Conservation (phyloP, 2,329 filamentous ascomycete genomes). For the Alternaria sp. region DNA sequence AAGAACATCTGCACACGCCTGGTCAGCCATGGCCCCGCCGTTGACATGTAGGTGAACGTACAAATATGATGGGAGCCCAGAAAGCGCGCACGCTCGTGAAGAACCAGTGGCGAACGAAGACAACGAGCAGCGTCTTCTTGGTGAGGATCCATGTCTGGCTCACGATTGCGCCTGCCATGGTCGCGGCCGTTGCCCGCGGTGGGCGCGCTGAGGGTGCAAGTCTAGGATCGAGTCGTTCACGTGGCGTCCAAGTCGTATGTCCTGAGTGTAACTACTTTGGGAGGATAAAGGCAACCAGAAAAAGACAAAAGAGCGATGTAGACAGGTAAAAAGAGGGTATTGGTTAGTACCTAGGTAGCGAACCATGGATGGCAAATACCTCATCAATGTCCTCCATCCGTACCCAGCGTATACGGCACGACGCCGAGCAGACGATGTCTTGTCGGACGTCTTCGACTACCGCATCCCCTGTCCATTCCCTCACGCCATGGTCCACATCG, state of each 20-base stretch:
- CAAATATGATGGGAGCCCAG: slow-evolving; percentile 64
- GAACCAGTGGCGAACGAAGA: slow-evolving; percentile 62
- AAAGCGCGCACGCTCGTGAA: slow-evolving; percentile 65
- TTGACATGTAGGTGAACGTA: slow-evolving; percentile 24
- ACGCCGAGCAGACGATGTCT: slow-evolving; percentile 22
- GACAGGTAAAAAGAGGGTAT: background rate
- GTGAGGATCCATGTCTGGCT: slow-evolving; percentile 65
- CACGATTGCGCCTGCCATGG: slow-evolving; percentile 48
- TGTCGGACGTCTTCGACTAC: slow-evolving; percentile 23
- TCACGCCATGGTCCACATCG: slow-evolving; percentile 24
- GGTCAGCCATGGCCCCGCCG: slow-evolving; percentile 16
- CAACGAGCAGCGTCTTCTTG: slow-evolving; percentile 65
- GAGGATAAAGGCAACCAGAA: slow-evolving; percentile 2
- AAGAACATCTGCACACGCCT: slow-evolving; percentile 51
- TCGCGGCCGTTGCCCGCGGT: slow-evolving; percentile 18
- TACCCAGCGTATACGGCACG: slow-evolving; percentile 18
- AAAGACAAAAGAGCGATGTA: background rate
- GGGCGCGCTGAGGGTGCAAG: slow-evolving; percentile 18
- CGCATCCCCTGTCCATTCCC: slow-evolving; percentile 19
- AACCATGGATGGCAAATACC: slow-evolving; percentile 13
- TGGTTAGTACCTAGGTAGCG: background rate
- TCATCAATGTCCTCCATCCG: slow-evolving; percentile 11
- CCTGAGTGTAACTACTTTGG: background rate
- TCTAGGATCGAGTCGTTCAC: background rate
- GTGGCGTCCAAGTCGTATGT: background rate